Base-by-base conservation (phyloP, 2,329 filamentous ascomycete species). In the Sporothrix curviconia region DNA sequence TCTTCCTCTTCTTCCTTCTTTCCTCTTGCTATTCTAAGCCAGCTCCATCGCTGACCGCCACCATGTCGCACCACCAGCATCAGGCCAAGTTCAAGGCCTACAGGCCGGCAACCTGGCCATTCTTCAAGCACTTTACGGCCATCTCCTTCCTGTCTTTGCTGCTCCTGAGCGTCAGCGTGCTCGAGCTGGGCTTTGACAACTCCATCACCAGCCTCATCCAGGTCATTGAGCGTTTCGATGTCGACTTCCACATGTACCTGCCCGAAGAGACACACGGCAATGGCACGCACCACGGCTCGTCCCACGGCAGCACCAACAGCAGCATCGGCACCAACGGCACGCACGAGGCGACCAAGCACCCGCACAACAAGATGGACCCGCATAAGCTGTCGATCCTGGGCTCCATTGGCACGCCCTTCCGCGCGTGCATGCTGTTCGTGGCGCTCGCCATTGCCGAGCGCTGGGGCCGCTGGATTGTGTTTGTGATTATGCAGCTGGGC, bases 141-240 rank as follows among this genome's bases (percentile, higher is more conserved):
- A 39, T 57, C 3, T 61, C 59, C 2, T 55, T 61, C 17, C 3
- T 59, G 7, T 61, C 60, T 4, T 17, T 61, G 7, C 2, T 58
- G 19, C 19, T 59, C 25, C 49, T 60, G 15, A 60, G 51, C 36
- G 15, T 62, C 17, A 60, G 58, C 25, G 59, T 61, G 22, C 40
- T 62, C 15, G 57, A 58, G 37, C 61, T 61, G 37, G 61, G 61
- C 32, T 61, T 62, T 42, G 61, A 62, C 44, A 57, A 55, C 24
- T 55, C 57, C 7, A 44, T 59, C 8, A 55, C 59, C 14, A 58
- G 51, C 8, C 40, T 59, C 4, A 46, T 54, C 5, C 59, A 62
- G 39, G 57, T 57, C 52, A 62, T 62, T 57, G 57, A 61, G 14
- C 30, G 58, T 56, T 61, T 58, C n/a, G 60, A 60, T 12, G 42